A percentile compares a stretch with the other conserved stretches of the same genome.
Conservation (phyloP, 108 stramenopile genomes). For the Pseudonitzschia pungens region DNA sequence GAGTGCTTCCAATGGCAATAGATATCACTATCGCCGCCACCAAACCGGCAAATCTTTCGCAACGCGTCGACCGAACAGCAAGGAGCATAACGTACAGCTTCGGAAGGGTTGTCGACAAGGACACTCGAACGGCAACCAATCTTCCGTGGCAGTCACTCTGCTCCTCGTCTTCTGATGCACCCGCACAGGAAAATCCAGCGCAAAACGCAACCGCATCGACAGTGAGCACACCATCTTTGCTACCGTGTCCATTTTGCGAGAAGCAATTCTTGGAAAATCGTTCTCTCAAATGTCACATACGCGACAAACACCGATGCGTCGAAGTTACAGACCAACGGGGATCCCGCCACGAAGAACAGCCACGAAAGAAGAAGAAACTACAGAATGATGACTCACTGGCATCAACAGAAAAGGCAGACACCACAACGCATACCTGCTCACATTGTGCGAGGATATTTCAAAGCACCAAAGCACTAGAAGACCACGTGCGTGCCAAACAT, state of each 20-base stretch:
- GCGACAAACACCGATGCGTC: constrained; percentile 29
- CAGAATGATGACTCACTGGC: too few species aligned
- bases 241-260: constrained; percentile 62
- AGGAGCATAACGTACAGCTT: constrained; percentile 75
- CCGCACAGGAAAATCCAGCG: neutral
- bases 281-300: constrained; percentile 69
- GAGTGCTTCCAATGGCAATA: constrained; percentile 12
- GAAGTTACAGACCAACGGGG: neutral
- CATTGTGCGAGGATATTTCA: constrained; percentile 46
- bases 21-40: constrained; percentile 73
- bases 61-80: constrained; percentile 41
- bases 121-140: constrained; percentile 7
- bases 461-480: constrained; percentile 54
- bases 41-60: constrained; percentile 85
- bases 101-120: constrained; percentile 41
- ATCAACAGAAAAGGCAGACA: too few species aligned
- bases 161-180: neutral
- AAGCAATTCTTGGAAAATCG: constrained; percentile 66
- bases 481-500: constrained; percentile 76
- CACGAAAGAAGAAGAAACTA: constrained; percentile 20
- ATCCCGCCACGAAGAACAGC: constrained; percentile 31
- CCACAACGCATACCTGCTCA: neutral
- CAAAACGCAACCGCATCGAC: neutral
- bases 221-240: constrained; percentile 2
- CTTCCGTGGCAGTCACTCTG: constrained; percentile 35